Percentiles rank a stretch among this genome's conserved stretches.
Conservation (phyloP, 345 rosid species). For the Melastoma malabathricum region DNA sequence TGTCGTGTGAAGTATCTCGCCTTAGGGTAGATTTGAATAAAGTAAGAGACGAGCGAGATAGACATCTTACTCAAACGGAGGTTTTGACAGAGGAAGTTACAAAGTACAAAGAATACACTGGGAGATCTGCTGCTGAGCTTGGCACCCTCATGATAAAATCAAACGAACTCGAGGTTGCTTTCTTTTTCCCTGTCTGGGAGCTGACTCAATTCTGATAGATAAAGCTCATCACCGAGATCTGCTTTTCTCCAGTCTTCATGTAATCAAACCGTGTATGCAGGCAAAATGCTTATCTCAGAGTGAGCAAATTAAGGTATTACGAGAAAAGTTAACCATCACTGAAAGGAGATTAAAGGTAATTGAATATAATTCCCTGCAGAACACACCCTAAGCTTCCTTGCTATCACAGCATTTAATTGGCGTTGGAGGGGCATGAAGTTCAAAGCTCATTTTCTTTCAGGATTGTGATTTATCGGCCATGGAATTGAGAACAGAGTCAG, state of each 20-base stretch:
- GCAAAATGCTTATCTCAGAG: constrained; percentile 51
- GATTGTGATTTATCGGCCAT: constrained; percentile 58
- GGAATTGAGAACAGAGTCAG: constrained; percentile 66
- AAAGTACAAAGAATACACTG: constrained; percentile 46
- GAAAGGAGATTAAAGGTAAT: constrained; percentile 59
- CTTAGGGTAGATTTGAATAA: constrained; percentile 57
- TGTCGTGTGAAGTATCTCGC: constrained; percentile 51
- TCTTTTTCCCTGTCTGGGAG: neutral
- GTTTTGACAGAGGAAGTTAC: constrained; percentile 35
- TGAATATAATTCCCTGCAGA: neutral
- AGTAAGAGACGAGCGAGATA: constrained; percentile 61
- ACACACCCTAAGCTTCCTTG: no score
- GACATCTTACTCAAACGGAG: constrained; percentile 33
- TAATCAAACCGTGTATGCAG: constrained; percentile 19
- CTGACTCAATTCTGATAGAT: neutral
- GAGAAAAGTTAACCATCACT: constrained; percentile 47
- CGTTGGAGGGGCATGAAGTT: no score
- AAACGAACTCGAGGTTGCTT: constrained; percentile 62
- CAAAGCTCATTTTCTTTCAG: constrained; percentile 16
- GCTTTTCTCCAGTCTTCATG: no score
- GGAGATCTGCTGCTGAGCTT: constrained; percentile 13
- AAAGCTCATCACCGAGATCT: no score
- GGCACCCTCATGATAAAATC: constrained; percentile 36
- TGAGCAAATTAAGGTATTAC: constrained; percentile 51
- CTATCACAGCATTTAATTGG: no score